Evolutionary conservation across 805 yeast species (phyloP).

Genomic region (Starmera amethionina): DNA sequence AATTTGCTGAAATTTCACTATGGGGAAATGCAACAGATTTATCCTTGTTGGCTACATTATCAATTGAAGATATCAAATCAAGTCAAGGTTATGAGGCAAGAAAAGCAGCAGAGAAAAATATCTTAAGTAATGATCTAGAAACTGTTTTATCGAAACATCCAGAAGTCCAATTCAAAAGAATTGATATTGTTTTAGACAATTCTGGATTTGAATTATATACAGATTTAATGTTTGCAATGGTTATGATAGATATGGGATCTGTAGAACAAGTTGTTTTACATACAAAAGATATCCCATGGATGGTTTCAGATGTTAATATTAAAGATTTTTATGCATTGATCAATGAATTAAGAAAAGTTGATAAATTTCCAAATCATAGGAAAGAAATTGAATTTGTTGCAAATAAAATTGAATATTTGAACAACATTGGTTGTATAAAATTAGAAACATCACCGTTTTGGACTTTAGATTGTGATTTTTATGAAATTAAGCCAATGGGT

Average conservation of each 20-base stretch:
- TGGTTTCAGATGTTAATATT: constrained; percentile 91
- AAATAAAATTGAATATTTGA: constrained; percentile 32
- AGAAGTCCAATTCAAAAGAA: constrained; percentile 23
- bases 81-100: constrained; percentile 88
- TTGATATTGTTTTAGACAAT: constrained; percentile 84
- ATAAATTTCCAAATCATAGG: constrained; percentile 38
- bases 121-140: constrained; percentile 66
- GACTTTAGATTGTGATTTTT: constrained; percentile 73
- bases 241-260: constrained; percentile 62
- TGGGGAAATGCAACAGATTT: constrained; percentile 99
- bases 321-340: constrained; percentile 61
- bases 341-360: constrained; percentile 40
- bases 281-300: constrained; percentile 91
- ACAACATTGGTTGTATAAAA: constrained; percentile 35
- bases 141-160: constrained; percentile 30
- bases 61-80: constrained; percentile 80
- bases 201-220: constrained; percentile 93
- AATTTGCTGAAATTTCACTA: constrained; percentile 76
- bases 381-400: constrained; percentile 40
- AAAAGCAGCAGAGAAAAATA: constrained; percentile 68
- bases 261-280: constrained; percentile 63
- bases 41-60: constrained; percentile 80
- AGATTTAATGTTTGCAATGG: constrained; percentile 59
- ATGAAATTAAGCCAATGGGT: constrained; percentile 51
- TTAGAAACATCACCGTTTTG: constrained; percentile 67